Evolutionary conservation across 2,329 filamentous ascomycete genomes (phyloP).

Genomic region (Aspergillus pseudoterreus): DNA sequence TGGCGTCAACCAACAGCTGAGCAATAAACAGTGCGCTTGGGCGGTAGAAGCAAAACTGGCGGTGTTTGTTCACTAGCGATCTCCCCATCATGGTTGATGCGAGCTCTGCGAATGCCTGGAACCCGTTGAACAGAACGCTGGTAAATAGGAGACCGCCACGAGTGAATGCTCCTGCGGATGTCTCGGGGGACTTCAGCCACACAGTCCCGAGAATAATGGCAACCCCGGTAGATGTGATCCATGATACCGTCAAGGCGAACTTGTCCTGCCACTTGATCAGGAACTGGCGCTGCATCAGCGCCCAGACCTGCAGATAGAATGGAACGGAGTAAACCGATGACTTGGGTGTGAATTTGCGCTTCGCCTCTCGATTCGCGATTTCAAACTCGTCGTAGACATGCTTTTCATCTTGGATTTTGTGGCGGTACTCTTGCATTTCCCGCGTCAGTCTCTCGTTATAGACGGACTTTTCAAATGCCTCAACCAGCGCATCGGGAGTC

Average conservation of each 20-base stretch:
- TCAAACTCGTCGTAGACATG: conserved; percentile 72
- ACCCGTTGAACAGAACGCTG: conserved; percentile 78
- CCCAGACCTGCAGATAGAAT: conserved; percentile 79
- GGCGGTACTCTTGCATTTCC: conserved; percentile 68
- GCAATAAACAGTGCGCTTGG: conserved; percentile 80
- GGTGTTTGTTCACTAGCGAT: conserved; percentile 78
- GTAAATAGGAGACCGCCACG: conserved; percentile 80
- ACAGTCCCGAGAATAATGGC: conserved; percentile 77
- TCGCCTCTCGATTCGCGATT: conserved; percentile 70
- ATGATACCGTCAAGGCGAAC: conserved; percentile 70
- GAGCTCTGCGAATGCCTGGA: conserved; percentile 77
- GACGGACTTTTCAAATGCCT: conserved; percentile 66
- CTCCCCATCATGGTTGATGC: conserved; percentile 71
- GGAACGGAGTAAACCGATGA: conserved; percentile 79
- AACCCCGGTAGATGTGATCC: conserved; percentile 67
- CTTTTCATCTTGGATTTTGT: conserved; percentile 60
- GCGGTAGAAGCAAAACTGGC: conserved; percentile 76
- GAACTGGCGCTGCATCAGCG: conserved; percentile 78
- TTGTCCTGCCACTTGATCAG: conserved; percentile 82
- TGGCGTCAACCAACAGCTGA: conserved; percentile 74
- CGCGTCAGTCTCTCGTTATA: conserved; percentile 54
- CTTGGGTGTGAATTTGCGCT: conserved; percentile 67
- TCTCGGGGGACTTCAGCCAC: conserved; percentile 66
- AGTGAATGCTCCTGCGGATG: conserved; percentile 68
- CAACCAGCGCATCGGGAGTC: conserved; percentile 61